A percentile compares a stretch with the other conserved stretches of the same genome.
These are phyloP conservation scores for Suhomyces ambrosiae DNA, from an alignment of 1,139 yeast species.

Conservation along the genomic window DNA sequence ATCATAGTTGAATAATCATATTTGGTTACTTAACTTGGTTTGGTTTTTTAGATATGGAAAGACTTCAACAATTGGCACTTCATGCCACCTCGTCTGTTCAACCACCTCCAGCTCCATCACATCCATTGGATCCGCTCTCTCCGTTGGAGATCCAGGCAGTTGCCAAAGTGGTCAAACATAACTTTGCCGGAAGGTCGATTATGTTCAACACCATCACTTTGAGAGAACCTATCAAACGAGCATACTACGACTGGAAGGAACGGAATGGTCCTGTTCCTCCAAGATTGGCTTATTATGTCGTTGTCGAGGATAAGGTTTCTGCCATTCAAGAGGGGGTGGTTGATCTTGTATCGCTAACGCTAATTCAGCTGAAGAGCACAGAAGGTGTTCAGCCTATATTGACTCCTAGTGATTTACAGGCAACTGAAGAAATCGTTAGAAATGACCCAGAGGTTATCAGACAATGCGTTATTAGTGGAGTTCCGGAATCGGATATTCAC, in stretches of 20 bases:
- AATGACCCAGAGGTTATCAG: slow-evolving; percentile 68
- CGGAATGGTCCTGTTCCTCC: slow-evolving; percentile 62
- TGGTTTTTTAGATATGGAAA: slow-evolving; percentile 53
- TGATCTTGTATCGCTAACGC: slow-evolving; percentile 50
- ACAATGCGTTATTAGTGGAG: slow-evolving; percentile 71
- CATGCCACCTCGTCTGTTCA: slow-evolving; percentile 58
- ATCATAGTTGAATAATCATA: too few relatives aligned
- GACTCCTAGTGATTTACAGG: slow-evolving; percentile 66
- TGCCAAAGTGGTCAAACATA: slow-evolving; percentile 45
- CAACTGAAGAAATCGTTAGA: slow-evolving; percentile 67
- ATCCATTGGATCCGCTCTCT: slow-evolving; percentile 74
- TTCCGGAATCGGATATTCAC: slow-evolving; percentile 66
- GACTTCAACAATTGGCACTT: slow-evolving; percentile 64
- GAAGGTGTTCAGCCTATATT: slow-evolving; percentile 74
- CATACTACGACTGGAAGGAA: slow-evolving; percentile 67
- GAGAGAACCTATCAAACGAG: slow-evolving; percentile 68
- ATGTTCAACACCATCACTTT: slow-evolving; percentile 70
- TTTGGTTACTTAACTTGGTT: too few relatives aligned
- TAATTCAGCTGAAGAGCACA: slow-evolving; percentile 50
- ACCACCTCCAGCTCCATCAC: slow-evolving; percentile 57
- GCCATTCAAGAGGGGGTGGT: slow-evolving; percentile 74
- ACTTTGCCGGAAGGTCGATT: slow-evolving; percentile 49
- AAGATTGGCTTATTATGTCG: slow-evolving; percentile 66
- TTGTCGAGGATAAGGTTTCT: slow-evolving; percentile 57
- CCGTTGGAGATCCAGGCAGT: slow-evolving; percentile 55